Evolutionary conservation across 2,329 filamentous ascomycete genomes (phyloP).

Genomic region (Alternaria arborescens): DNA sequence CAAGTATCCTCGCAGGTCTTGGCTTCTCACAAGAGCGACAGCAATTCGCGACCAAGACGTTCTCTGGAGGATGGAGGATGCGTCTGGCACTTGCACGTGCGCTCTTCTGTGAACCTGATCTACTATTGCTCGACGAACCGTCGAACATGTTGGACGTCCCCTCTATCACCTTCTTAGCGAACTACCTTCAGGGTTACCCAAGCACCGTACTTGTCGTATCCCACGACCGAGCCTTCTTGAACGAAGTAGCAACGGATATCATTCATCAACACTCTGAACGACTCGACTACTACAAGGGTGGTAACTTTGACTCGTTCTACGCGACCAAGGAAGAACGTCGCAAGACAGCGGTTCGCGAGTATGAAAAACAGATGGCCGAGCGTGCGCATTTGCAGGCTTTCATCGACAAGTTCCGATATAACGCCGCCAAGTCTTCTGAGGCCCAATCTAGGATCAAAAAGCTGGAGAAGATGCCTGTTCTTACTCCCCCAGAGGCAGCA

Average conservation of each 20-base stretch:
- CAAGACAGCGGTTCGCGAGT: constrained; percentile 95
- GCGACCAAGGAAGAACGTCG: constrained; percentile 95
- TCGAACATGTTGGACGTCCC: constrained; percentile 99
- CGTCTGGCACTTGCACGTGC: constrained; percentile 92
- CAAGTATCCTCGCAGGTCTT: constrained; percentile 94
- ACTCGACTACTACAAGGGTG: constrained; percentile 97
- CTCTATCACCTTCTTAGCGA: constrained; percentile 97
- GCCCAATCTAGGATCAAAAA: constrained; percentile 99
- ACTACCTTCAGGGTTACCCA: constrained; percentile 92
- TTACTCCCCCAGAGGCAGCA: constrained; percentile 89
- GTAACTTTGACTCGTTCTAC: constrained; percentile 82
- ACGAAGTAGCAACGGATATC: constrained; percentile 99
- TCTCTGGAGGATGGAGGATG: constrained; percentile 99
- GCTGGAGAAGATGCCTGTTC: constrained; percentile 92
- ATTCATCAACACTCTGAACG: constrained; percentile 97
- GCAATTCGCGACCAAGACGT: constrained; percentile 92
- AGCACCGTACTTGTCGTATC: constrained; percentile 96
- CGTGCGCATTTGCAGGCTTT: constrained; percentile 93
- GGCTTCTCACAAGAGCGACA: constrained; percentile 95
- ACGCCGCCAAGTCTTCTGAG: constrained; percentile 97
- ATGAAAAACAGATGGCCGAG: constrained; percentile 97
- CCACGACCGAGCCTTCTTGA: constrained; percentile 98
- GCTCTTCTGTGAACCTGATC: constrained; percentile 96
- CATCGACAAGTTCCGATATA: constrained; percentile 99
- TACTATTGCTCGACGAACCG: constrained; percentile 96